Evolutionary conservation across 2,329 filamentous ascomycete species (phyloP), one percentile per base, ranked within the genome.

Genomic region (Neurospora sp.): DNA sequence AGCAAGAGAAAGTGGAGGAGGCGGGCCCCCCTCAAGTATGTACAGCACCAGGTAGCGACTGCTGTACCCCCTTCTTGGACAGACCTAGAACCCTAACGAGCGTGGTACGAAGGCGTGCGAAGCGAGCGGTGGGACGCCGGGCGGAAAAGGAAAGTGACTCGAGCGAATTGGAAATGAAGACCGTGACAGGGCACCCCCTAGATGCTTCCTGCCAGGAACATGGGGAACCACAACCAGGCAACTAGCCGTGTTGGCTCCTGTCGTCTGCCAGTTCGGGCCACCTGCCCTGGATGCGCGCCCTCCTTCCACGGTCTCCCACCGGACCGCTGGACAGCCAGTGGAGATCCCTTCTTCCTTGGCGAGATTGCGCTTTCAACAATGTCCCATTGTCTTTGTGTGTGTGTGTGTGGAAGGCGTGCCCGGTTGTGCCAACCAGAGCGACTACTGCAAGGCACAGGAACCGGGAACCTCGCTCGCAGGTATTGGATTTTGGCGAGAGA

Each of bases 321-420:
- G 52, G 19, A 62, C 52, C 52, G 28, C 23, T 33, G 52, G 52
- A 28, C 15, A 62, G 15, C 52, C 28, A 62, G 23, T 62, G 71
- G 71, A 68, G 70, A 71, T 70, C 71, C 67, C 68, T 62, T 62
- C 68, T 70, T 72, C 71, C 71, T 73, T 76, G 73, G 73, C 74
- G 73, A 76, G 67, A 75, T 76, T 76, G 70, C 52, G 52, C 52
- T 62, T 62, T 13, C 70, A 58, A 33, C 15, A 38, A 38, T 28
- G 23, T 62, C 52, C 23, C 52, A 62, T 62, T 33, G 52, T 62
- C 13, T 15, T 1, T 28, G 46, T 28, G 46, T 28, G 8, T 58
- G 11, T 33, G 52, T 58, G 13, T 33, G 52, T 62, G 15, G 46
- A 58, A 58, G 11, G 46, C 46, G 23, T 58, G 46, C 23, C 28